Conservation (phyloP, 2,329 filamentous ascomycete species). For the Fusarium odoratissimum region DNA sequence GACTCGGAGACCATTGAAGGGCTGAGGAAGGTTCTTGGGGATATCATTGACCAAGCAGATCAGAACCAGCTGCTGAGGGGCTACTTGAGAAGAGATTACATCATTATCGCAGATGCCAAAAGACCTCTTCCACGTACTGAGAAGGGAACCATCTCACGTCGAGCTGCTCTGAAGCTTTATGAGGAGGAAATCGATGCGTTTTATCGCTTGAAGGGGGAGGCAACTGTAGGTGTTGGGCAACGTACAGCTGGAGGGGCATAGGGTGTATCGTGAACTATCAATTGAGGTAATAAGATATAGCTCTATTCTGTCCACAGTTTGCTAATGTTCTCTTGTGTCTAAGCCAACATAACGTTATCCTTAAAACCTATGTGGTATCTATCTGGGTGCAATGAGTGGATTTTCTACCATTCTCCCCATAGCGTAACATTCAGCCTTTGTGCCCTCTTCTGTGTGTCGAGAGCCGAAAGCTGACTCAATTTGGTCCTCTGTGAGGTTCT, state of each 20-base stretch:
- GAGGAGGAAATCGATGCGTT: background rate
- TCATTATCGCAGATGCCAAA: fast-evolving
- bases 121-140: background rate
- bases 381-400: background rate
- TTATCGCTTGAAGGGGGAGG: background rate
- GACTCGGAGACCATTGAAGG: fast-evolving
- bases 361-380: fast-evolving
- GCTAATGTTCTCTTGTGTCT: fast-evolving
- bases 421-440: background rate
- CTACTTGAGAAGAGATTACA: background rate
- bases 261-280: fast-evolving
- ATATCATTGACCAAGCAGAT: background rate
- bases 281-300: too few species aligned
- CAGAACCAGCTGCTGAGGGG: background rate
- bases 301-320: fast-evolving
- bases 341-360: fast-evolving
- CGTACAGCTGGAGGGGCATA: background rate
- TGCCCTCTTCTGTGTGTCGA: fast-evolving
- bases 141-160: background rate
- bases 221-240: background rate
- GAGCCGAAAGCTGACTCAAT: fast-evolving
- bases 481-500: fast-evolving
- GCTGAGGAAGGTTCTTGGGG: background rate
- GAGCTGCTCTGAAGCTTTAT: background rate
- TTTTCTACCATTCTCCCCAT: background rate